phyloP scores from a whole-genome alignment of 371 early-diverging fungal genomes.

The Rhizopus sp. region DNA sequence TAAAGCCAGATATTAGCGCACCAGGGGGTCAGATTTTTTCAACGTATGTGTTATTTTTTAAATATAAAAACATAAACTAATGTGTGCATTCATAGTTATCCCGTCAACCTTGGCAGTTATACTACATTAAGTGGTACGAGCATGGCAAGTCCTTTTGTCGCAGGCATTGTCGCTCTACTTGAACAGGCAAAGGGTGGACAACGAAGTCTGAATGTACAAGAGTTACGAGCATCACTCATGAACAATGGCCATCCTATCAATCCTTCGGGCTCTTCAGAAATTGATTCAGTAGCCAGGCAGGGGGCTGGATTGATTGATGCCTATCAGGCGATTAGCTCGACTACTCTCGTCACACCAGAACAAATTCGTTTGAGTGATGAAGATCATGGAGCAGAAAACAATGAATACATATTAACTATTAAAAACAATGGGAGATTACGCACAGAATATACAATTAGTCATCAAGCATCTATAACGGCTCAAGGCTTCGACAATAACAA shows the following conservation, averaged over 20 bases:
- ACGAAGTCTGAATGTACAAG: conserved; percentile 19
- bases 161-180: conserved; percentile 68
- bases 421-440: conserved; percentile 58
- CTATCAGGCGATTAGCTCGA: conserved; percentile 56
- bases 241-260: conserved; percentile 56
- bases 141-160: conserved; percentile 76
- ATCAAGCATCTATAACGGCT: conserved; percentile 44
- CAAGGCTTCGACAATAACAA: conserved; percentile 36
- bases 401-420: conserved; percentile 52
- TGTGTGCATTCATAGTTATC: conserved; percentile 22
- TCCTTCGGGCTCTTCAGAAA: conserved; percentile 28
- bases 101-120: conserved; percentile 35
- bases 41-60: conserved; percentile 37
- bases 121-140: conserved; percentile 61
- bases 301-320: conserved; percentile 78
- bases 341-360: conserved; percentile 59
- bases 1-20: conserved; percentile 72
- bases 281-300: conserved; percentile 58
- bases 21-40: conserved; percentile 79
- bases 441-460: conserved; percentile 54
- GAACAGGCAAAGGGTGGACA: conserved; percentile 36
- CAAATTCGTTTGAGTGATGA: conserved; percentile 67
- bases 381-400: conserved; percentile 41
- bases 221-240: conserved; percentile 39
- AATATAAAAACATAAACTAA: background rate